Evolutionary conservation across 2,329 filamentous ascomycete species (phyloP), one percentile per base, ranked within the genome.

Genomic region (Ceratocystis albifundus): DNA sequence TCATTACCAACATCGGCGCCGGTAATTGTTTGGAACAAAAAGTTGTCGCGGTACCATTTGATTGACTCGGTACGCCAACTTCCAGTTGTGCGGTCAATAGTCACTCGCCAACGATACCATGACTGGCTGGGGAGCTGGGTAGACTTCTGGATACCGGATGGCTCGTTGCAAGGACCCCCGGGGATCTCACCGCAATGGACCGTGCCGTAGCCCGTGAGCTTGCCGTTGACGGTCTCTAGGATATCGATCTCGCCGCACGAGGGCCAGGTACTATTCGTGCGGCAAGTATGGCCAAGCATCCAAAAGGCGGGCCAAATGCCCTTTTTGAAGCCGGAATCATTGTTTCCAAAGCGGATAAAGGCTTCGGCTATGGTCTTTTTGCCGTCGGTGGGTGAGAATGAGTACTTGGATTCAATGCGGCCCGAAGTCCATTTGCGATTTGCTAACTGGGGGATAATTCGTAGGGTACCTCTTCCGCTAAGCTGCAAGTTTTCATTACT

Each of bases 271-370:
- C 75, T 77, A 7, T 80, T 80, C 57, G 77, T 74, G 30, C 79
- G 78, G 65, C 80, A 74, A 10, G 77, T 72, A 62, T 82, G 76
- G 50, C 82, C 81, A 17, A 84, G 75, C 68, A 83, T 75, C 82
- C 81, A 84, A 70, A 84, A 84, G 0, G 82, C 82, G 0, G 82
- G 81, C 82, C 82, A 84, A 62, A 84, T 75, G 3, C 82, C 82
- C 69, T 82, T 76, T 72, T 82, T 80, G 55, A 72, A 71, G 1
- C 75, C 74, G 53, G 71, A 70, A 0, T 72, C 53, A 72, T 78
- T 78, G 67, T 70, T 70, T 12, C 80, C 82, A 61, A 83, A 75
- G 45, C 80, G 77, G 59, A 84, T 73, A 28, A 72, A 72, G 3
- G 78, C 76, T 68, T 82, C 78, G 32, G 80, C 73, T 50, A 76